phyloP scores from a whole-genome alignment of 2,329 filamentous ascomycete genomes.

The Claviceps fusiformis region DNA sequence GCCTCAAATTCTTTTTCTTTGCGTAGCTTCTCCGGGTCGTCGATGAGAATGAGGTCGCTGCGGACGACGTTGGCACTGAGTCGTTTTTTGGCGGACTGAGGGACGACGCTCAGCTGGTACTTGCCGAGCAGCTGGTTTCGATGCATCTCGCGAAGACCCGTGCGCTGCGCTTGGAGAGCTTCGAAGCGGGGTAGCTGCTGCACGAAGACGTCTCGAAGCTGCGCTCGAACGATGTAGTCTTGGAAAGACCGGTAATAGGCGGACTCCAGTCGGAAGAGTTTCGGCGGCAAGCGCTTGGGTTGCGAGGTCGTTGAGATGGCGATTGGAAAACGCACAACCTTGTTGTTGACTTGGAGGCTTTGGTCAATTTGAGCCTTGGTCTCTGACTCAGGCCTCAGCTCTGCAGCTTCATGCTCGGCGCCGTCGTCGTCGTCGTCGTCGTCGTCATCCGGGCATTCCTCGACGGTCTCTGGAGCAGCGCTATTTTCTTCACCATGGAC shows the following conservation, averaged over 20 bases:
- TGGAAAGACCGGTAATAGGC: slow-evolving; percentile 86
- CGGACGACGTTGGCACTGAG: slow-evolving; percentile 61
- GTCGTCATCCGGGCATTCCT: slow-evolving; percentile 21
- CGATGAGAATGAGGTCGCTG: slow-evolving; percentile 49
- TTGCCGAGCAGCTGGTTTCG: slow-evolving; percentile 73
- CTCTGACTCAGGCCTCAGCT: no score
- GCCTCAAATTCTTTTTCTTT: slow-evolving; percentile 72
- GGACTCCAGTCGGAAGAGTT: slow-evolving; percentile 48
- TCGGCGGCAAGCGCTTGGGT: slow-evolving; percentile 37
- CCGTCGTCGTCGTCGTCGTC: slow-evolving; percentile 14
- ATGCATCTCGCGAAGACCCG: slow-evolving; percentile 60
- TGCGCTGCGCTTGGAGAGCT: slow-evolving; percentile 69
- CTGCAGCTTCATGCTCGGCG: not conserved
- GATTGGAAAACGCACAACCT: slow-evolving; percentile 63
- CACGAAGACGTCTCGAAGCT: slow-evolving; percentile 63
- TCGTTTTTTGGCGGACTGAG: slow-evolving; percentile 56
- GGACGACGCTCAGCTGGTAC: slow-evolving; percentile 61
- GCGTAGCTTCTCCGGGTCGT: slow-evolving; percentile 49
- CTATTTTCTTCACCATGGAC: slow-evolving; percentile 36
- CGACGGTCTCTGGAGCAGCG: slow-evolving; percentile 23
- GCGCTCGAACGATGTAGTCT: slow-evolving; percentile 52
- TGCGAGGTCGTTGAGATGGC: slow-evolving; percentile 29
- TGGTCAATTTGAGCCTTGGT: slow-evolving; percentile 15
- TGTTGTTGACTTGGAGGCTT: slow-evolving; percentile 36
- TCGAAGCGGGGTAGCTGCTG: slow-evolving; percentile 78